Conservation (phyloP, 176 grass and related monocot species). For the Cenchrus purpureus region DNA sequence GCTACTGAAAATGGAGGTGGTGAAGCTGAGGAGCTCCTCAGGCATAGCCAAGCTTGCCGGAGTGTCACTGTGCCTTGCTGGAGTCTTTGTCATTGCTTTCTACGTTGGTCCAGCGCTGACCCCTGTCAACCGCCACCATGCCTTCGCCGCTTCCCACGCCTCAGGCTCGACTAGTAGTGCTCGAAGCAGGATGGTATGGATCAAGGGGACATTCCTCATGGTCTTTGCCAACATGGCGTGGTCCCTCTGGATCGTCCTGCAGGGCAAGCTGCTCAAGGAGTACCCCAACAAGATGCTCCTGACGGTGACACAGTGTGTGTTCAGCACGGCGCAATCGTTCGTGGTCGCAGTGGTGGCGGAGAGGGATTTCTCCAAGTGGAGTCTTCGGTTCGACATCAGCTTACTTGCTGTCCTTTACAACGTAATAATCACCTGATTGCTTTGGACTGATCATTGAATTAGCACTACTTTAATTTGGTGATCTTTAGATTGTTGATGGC, state of each 20-base stretch:
- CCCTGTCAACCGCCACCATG: conserved; percentile 55
- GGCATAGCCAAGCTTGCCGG: conserved; percentile 62
- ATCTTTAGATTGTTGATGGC: neutral
- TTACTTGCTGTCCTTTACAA: neutral
- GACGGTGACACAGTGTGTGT: conserved; percentile 41
- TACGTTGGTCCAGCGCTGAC: conserved; percentile 53
- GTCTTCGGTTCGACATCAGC: conserved; percentile 15
- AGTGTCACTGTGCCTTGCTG: conserved; percentile 52
- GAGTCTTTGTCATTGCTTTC: conserved; percentile 57
- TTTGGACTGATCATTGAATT: neutral
- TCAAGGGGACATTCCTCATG: conserved; percentile 67
- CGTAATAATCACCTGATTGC: neutral
- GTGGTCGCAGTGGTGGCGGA: conserved; percentile 32
- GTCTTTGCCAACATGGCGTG: conserved; percentile 51
- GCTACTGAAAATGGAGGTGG: conserved; percentile 58
- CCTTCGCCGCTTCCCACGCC: neutral
- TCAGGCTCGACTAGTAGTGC: neutral
- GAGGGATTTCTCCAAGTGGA: conserved; percentile 55
- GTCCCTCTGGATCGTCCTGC: conserved; percentile 61
- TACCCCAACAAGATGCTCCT: conserved; percentile 55
- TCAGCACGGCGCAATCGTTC: conserved; percentile 47
- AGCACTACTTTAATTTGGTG: neutral
- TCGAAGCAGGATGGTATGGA: conserved; percentile 46
- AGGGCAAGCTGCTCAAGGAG: conserved; percentile 46
- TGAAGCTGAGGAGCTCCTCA: conserved; percentile 46